Evolutionary conservation across 805 yeast genomes (phyloP).

Genomic region (Yarrowia keelungensis): DNA sequence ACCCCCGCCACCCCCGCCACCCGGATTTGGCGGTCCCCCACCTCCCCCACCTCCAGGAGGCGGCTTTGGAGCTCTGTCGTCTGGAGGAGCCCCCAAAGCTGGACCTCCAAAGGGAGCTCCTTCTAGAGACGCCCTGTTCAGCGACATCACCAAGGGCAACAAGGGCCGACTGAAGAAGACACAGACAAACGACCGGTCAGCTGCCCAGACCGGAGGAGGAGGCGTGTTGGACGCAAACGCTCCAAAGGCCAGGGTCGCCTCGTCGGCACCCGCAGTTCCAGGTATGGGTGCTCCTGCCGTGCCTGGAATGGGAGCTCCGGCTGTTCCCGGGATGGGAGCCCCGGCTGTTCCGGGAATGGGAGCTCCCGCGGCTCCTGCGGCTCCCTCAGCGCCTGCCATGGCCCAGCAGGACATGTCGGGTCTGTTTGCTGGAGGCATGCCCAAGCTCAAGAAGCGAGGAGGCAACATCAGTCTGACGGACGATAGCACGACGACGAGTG

Average conservation of each 20-base stretch:
- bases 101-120: conserved; percentile 48
- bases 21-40: conserved; percentile 50
- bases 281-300: conserved; percentile 43
- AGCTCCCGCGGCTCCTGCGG: conserved; percentile 47
- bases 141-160: conserved; percentile 80
- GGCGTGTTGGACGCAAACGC: conserved; percentile 41
- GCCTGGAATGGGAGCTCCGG: conserved; percentile 49
- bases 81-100: conserved; percentile 39
- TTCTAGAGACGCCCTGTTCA: conserved; percentile 59
- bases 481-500: conserved; percentile 25
- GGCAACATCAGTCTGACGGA: conserved; percentile 47
- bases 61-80: conserved; percentile 46
- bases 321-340: conserved; percentile 43
- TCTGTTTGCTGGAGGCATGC: conserved; percentile 80
- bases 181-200: conserved; percentile 69
- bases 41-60: conserved; percentile 50
- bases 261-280: conserved; percentile 44
- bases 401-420: conserved; percentile 49
- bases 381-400: conserved; percentile 43
- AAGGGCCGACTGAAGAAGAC: conserved; percentile 60
- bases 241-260: conserved; percentile 43
- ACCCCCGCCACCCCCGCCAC: conserved; percentile 59
- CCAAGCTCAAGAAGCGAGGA: conserved; percentile 65
- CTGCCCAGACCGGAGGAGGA: conserved; percentile 59
- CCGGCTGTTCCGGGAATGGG: conserved; percentile 45